These are phyloP conservation scores for Austropuccinia psidii DNA, from an alignment of 1,284 basidiomycete genomes.

Conservation along the genomic window DNA sequence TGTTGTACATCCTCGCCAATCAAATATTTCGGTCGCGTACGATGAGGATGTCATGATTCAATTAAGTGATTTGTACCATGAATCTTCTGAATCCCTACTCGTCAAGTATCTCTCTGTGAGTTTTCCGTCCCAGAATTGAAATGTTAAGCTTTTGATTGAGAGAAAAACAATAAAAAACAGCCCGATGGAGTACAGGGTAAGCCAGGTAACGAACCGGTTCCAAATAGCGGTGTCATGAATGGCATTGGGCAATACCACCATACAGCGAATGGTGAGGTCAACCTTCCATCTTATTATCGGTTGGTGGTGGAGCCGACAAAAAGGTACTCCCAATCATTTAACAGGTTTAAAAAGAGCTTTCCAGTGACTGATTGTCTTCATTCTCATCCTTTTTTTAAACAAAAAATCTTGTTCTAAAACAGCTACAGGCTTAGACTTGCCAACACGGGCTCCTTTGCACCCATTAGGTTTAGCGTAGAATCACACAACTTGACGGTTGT, in stretches of 20 bases:
- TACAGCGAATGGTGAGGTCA: constrained; percentile 8
- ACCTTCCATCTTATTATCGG: constrained; percentile 23
- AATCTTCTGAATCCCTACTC: constrained; percentile 3
- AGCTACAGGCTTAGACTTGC: constrained; percentile 32
- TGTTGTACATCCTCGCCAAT: constrained; percentile 24
- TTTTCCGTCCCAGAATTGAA: background rate
- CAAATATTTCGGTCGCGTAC: constrained; percentile 7
- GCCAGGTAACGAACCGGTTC: constrained; percentile 23
- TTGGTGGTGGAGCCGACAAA: constrained; percentile 5
- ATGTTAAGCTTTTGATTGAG: too few relatives aligned
- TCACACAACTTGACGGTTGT: constrained; percentile 43
- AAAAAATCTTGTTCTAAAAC: background rate
- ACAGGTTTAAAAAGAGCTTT: background rate
- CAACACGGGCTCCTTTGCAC: constrained; percentile 39
- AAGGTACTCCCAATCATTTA: constrained; percentile 4
- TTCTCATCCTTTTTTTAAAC: background rate
- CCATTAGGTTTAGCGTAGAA: constrained; percentile 42
- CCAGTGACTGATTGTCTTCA: background rate
- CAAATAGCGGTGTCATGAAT: constrained; percentile 32
- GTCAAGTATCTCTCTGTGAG: constrained; percentile 34
- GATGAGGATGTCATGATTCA: constrained; percentile 35
- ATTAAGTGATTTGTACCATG: constrained; percentile 36
- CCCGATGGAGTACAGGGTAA: constrained; percentile 25
- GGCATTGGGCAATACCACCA: constrained; percentile 35
- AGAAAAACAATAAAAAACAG: background rate